These are phyloP conservation scores for Cercospora beticola DNA, from an alignment of 2,329 filamentous ascomycete genomes.

Conservation along the genomic window DNA sequence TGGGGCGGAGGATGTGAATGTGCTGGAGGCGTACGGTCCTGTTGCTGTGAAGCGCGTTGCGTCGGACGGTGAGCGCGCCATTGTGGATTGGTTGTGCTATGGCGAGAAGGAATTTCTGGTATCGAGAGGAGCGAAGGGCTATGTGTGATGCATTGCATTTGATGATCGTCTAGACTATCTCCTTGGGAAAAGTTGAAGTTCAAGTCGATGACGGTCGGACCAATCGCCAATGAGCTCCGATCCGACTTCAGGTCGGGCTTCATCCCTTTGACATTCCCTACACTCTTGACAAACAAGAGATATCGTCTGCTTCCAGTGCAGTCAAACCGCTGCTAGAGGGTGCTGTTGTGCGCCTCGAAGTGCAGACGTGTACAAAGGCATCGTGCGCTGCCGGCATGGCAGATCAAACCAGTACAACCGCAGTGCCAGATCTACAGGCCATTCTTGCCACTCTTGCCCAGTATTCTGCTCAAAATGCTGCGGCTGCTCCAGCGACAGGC, in stretches of 20 bases:
- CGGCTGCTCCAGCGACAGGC: background rate
- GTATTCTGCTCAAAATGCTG: slow-evolving; percentile 17
- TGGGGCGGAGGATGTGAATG: slow-evolving; percentile 45
- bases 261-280: background rate
- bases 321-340: background rate
- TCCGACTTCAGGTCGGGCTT: slow-evolving; percentile 3
- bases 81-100: slow-evolving; percentile 27
- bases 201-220: slow-evolving; percentile 9
- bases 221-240: background rate
- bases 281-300: background rate
- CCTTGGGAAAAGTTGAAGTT: slow-evolving; percentile 13
- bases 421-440: slow-evolving; percentile 33
- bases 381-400: slow-evolving; percentile 1
- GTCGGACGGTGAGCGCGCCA: slow-evolving; percentile 71
- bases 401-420: background rate
- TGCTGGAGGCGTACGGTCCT: slow-evolving; percentile 68
- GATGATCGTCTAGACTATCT: slow-evolving; percentile 3
- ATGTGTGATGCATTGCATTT: slow-evolving; percentile 18
- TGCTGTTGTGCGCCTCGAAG: background rate
- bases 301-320: background rate
- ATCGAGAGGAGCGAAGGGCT: background rate
- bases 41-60: slow-evolving; percentile 76
- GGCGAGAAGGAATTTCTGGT: background rate
- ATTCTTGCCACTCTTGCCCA: slow-evolving; percentile 40
- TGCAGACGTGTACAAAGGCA: background rate